Evolutionary conservation across 345 rosid species (phyloP), one percentile per base, ranked within the genome.

Genomic region (Gossypium sturtianum): DNA sequence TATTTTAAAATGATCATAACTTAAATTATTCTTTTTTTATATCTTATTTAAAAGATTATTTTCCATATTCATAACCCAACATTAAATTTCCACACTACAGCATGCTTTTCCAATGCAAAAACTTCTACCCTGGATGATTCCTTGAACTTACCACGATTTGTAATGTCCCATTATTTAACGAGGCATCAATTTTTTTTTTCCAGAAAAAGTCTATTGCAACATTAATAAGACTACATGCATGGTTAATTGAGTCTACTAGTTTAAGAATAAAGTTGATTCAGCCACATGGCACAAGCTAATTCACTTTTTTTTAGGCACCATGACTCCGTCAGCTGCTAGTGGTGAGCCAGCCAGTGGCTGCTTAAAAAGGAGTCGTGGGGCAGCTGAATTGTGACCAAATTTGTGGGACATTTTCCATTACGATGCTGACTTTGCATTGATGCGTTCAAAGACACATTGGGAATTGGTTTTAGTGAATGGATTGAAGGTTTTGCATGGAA

Each of bases 61-160:
- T 34, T 34, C 41, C 7, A 34, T 34, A 34, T 34, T 34, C 1
- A 34, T 34, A 34, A 5, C 41, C 41, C 41, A 34, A 34, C 41
- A 34, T 34, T 34, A 34, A 54, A 17, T 53, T 69, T 69, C 60
- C 60, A 69, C 73, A 13, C 2, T 9, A 65, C 11, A 20, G 0
- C 2, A 45, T 1, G 34, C 9, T 66, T 23, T 66, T 66, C 19
- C 71, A 47, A 23, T 20, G 54, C n/a, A 66, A 45, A 66, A 19
- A 44, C 34, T 20, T 66, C 12, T n/a, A 0, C 23, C 71, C 7
- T 2, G 60, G 16, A 52, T 4, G 73, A 52, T 70, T 70, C 73
- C 45, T n/a, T 4, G 73, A 70, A 70, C 60, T 70, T 70, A 17
- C 61, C 61, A 27, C 60, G 25, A 51, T 9, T 69, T 51, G 41